Percentiles rank a stretch among this genome's conserved stretches.
Evolutionary conservation across 2,329 filamentous ascomycete genomes (phyloP).

Genomic region (Setomelanomma holmii): DNA sequence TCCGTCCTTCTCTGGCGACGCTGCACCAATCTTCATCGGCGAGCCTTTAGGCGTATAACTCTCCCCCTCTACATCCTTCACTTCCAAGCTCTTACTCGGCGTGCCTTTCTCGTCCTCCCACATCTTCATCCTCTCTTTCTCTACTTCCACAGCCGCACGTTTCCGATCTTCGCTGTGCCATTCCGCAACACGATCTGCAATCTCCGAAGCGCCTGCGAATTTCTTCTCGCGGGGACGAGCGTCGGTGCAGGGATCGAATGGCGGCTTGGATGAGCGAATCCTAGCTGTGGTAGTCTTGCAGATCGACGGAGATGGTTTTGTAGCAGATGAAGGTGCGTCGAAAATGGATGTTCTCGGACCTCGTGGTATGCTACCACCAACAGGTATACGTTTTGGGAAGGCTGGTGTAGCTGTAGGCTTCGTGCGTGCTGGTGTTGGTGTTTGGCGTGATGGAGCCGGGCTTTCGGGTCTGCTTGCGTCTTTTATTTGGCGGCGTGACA

Average conservation of each 20-base stretch:
- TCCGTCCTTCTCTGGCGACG: no score
- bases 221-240: conserved; percentile 7
- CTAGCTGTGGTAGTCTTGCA: background rate
- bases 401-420: background rate
- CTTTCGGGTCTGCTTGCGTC: background rate
- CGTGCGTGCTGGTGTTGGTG: background rate
- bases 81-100: conserved; percentile 1
- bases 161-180: conserved; percentile 20
- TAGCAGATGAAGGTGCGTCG: background rate
- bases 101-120: background rate
- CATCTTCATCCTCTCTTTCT: no score
- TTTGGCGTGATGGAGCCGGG: background rate
- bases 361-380: background rate
- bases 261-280: background rate
- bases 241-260: background rate
- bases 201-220: conserved; percentile 19
- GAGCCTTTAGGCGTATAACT: conserved; percentile 14
- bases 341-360: background rate
- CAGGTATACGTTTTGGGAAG: background rate
- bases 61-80: background rate
- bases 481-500: background rate
- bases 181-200: conserved; percentile 17
- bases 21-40: conserved; percentile 15
- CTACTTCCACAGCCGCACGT: background rate
- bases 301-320: background rate